Base-by-base conservation (phyloP, 2,329 filamentous ascomycete genomes). In the Epichloe elymi region DNA sequence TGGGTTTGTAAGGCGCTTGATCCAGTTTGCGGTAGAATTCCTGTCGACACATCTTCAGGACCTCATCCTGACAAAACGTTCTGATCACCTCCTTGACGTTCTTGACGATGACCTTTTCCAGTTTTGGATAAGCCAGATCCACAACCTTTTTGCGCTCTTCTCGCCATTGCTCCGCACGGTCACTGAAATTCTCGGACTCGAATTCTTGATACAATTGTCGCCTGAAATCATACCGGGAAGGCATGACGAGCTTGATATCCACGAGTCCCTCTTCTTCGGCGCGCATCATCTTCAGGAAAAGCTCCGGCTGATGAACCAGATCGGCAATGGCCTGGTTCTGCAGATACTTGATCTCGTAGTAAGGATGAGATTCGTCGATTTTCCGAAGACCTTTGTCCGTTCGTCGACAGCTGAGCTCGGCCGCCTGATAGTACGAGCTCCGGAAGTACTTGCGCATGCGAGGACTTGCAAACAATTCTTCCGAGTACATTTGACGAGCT, bases 341-440 rank as follows among this genome's bases (percentile, higher is more conserved):
- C 19, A 98, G 75, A 60, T 98, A 98, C 67, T 98, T 95, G 72
- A 98, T 88, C 67, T 97, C 93, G 64, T 97, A 97, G 67, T 94
- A 97, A 0, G 89, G 88, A 61, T 97, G 90, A 23, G 93, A 83
- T 55, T 97, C 91, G 59, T 95, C 90, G 58, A 98, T 97, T 62
- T 88, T 87, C 52, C 87, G 86, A 49, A 96, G 72, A 30, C 93
- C 93, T 68, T 97, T 98, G 54, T 97, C 90, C 0, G 93, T 98
- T 51, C 93, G 83, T 55, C 80, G 81, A 65, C 90, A 95, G 70
- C 91, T 89, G 54, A 98, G 82, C 51, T 86, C 78, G 23, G 89
- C 88, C 58, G 83, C 83, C 62, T 83, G 79, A 62, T 96, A 97
- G 67, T 87, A 95, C 46, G 82, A 83, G 58, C 82, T 79, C 48